phyloP scores from a whole-genome alignment of 257 asterid genomes.

The Nemophila menziesii region DNA sequence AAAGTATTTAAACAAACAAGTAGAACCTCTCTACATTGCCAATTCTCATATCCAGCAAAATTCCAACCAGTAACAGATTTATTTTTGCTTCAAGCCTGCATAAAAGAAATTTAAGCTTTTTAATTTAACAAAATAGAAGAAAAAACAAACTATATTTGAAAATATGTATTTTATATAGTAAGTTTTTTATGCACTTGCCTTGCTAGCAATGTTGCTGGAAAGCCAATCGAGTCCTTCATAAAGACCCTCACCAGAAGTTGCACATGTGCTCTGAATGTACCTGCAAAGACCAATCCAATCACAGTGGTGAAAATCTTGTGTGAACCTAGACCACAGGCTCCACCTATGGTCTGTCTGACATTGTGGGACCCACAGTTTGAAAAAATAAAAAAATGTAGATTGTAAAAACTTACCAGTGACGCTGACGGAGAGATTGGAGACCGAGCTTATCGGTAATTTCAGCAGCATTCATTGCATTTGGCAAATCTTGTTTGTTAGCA shows the following conservation, averaged over 20 bases:
- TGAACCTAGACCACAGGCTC: no score
- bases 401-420: conserved; percentile 26
- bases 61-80: conserved; percentile 1
- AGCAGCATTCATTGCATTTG: conserved; percentile 39
- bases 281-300: conserved; percentile 2
- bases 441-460: conserved; percentile 37
- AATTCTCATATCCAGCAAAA: conserved; percentile 9
- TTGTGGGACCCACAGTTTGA: no score
- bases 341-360: no score
- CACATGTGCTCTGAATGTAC: conserved; percentile 13
- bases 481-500: conserved; percentile 37
- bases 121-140: no score
- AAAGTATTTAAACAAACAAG: not conserved
- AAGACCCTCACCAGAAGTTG: conserved; percentile 3
- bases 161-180: no score
- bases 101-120: not conserved
- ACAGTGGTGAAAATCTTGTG: no score
- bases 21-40: conserved; percentile 2
- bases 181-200: not conserved
- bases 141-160: no score
- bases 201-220: conserved; percentile 9
- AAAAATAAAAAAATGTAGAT: no score
- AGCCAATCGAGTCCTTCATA: conserved; percentile 12
- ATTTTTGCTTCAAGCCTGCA: conserved; percentile 16
- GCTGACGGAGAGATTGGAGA: conserved; percentile 34